Evolutionary conservation across 2,329 filamentous ascomycete species (phyloP).

Genomic region (Paecilomyces sp.): DNA sequence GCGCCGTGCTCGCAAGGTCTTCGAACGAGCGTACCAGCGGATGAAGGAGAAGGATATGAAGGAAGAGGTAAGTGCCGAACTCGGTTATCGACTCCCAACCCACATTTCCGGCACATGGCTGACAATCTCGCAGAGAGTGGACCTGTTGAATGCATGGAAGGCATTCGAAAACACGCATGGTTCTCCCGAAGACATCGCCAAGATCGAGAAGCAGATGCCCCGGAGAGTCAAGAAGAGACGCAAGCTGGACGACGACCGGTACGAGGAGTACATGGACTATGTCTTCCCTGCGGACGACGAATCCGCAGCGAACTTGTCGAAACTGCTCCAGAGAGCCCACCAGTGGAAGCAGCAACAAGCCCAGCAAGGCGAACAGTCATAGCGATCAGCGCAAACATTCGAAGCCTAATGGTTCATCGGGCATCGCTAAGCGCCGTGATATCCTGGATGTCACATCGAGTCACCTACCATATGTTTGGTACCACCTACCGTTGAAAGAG

Average conservation of each 20-base stretch:
- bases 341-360: conserved; percentile 69
- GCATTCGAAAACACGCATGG: conserved; percentile 87
- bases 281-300: conserved; percentile 94
- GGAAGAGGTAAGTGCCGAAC: conserved; percentile 56
- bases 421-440: background rate
- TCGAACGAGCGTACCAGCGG: conserved; percentile 73
- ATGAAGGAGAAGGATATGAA: conserved; percentile 89
- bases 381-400: background rate
- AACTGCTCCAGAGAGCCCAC: conserved; percentile 76
- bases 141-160: conserved; percentile 85
- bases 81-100: background rate
- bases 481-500: background rate
- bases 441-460: background rate
- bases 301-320: conserved; percentile 73
- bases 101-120: conserved; percentile 14
- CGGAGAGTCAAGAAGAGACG: conserved; percentile 86
- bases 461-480: background rate
- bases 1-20: conserved; percentile 70
- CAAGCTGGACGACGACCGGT: conserved; percentile 83
- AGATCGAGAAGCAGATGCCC: conserved; percentile 89
- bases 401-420: background rate
- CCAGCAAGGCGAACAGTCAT: conserved; percentile 2
- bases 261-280: conserved; percentile 96
- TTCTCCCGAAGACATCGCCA: conserved; percentile 63
- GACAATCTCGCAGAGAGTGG: conserved; percentile 56